Evolutionary conservation across 2,329 filamentous ascomycete genomes (phyloP).

Genomic region (Sodiomyces alkalinus): DNA sequence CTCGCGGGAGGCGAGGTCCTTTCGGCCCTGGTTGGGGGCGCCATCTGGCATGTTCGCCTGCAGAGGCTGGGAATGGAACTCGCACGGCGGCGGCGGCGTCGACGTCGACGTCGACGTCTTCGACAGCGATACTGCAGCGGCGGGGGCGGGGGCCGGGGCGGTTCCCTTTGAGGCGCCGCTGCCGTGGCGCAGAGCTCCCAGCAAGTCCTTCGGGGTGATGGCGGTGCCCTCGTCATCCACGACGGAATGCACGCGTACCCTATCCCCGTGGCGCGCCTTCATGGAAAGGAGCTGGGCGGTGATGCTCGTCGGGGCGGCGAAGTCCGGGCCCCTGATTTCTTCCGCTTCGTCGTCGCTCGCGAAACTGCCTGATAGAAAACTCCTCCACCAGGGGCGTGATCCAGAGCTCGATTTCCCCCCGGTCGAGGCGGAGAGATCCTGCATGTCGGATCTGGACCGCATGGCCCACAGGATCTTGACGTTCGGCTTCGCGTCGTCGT

Average conservation of each 20-base stretch:
- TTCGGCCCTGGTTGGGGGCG: conserved; percentile 5
- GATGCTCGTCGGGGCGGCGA: conserved; percentile 7
- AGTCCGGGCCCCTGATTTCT: conserved; percentile 9
- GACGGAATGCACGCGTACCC: conserved; percentile 55
- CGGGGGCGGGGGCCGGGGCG: conserved; percentile 4
- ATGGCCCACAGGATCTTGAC: conserved; percentile 76
- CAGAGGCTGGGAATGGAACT: conserved; percentile 14
- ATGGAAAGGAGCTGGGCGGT: conserved; percentile 45
- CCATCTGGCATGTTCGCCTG: conserved; percentile 10
- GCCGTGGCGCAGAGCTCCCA: conserved; percentile 14
- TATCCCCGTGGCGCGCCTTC: conserved; percentile 37
- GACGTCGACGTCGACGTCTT: background rate
- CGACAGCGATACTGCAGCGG: conserved; percentile 2
- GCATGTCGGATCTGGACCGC: conserved; percentile 39
- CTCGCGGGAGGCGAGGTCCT: background rate
- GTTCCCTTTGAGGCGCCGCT: too few species aligned
- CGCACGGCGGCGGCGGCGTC: conserved; percentile 4
- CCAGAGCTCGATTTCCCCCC: conserved; percentile 1
- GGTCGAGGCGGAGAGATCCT: conserved; percentile 5
- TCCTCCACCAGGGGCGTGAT: conserved; percentile 8
- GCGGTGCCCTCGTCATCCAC: conserved; percentile 65
- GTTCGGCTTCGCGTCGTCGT: conserved; percentile 3
- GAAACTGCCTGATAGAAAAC: conserved; percentile 1
- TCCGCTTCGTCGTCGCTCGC: background rate
- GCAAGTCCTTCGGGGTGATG: conserved; percentile 41